Evolutionary conservation across 306 rosid species (phyloP).

Genomic region (Gleditsia sinensis): DNA sequence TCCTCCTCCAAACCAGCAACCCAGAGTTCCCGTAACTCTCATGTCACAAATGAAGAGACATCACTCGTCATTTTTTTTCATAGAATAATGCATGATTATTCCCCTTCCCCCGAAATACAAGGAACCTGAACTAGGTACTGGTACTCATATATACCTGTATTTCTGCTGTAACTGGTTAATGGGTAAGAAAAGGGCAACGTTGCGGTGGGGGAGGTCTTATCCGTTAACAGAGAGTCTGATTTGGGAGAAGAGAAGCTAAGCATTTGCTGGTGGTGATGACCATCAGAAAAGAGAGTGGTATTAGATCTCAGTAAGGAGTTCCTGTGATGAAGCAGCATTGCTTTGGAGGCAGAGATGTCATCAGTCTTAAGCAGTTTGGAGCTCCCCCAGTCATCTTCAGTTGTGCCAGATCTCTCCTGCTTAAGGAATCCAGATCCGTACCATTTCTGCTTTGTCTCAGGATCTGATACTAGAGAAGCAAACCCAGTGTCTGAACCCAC

Average conservation of each 20-base stretch:
- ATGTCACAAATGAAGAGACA: too few relatives aligned
- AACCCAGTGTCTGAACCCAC: constrained; percentile 61
- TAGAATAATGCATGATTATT: neutral
- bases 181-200: constrained; percentile 20
- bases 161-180: constrained; percentile 48
- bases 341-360: constrained; percentile 49
- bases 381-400: constrained; percentile 58
- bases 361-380: constrained; percentile 56
- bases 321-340: constrained; percentile 49
- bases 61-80: too few relatives aligned
- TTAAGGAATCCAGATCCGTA: constrained; percentile 74
- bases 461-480: constrained; percentile 61
- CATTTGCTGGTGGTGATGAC: constrained; percentile 60
- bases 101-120: neutral
- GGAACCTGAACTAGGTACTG: neutral
- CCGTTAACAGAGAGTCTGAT: constrained; percentile 48
- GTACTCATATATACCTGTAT: constrained; percentile 30
- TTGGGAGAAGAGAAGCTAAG: constrained; percentile 82
- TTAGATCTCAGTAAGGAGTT: constrained; percentile 60
- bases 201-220: constrained; percentile 18
- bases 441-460: constrained; percentile 64
- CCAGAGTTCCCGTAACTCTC: neutral
- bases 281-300: constrained; percentile 46
- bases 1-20: neutral
- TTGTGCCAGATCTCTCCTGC: constrained; percentile 69